Conservation (phyloP, 805 yeast species). For the Candida nemodendra region DNA sequence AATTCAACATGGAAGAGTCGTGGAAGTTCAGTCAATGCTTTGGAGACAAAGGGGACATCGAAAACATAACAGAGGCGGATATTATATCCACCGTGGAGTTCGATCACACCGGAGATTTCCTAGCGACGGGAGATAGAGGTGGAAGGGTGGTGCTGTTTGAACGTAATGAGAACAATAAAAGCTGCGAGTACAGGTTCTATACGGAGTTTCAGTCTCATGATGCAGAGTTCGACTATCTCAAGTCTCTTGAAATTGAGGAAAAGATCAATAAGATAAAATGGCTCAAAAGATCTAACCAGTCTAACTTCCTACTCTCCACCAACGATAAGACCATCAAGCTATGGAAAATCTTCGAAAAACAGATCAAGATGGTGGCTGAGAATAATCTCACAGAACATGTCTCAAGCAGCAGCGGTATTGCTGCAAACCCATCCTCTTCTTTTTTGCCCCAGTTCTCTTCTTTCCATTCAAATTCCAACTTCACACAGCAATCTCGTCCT, state of each 20-base stretch:
- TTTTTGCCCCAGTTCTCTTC: constrained; percentile 26
- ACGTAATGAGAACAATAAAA: constrained; percentile 71
- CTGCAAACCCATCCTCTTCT: constrained; percentile 12
- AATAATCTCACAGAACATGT: constrained; percentile 65
- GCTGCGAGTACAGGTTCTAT: constrained; percentile 90
- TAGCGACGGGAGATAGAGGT: constrained; percentile 98
- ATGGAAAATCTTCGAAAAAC: constrained; percentile 94
- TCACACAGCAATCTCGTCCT: constrained; percentile 18
- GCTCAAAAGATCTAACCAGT: constrained; percentile 84
- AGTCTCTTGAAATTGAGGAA: constrained; percentile 95
- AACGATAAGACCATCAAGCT: constrained; percentile 98
- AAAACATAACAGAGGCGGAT: constrained; percentile 93
- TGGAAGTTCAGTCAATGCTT: constrained; percentile 97
- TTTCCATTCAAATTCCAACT: constrained; percentile 26
- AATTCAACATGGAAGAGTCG: constrained; percentile 37
- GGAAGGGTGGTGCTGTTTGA: constrained; percentile 97
- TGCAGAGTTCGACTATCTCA: constrained; percentile 96
- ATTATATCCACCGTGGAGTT: constrained; percentile 96
- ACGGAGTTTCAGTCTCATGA: constrained; percentile 98
- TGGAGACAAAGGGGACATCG: constrained; percentile 98
- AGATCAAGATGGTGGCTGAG: constrained; percentile 87
- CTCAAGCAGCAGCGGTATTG: constrained; percentile 1
- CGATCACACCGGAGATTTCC: constrained; percentile 88
- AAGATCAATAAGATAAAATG: constrained; percentile 97
- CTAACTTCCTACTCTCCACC: constrained; percentile 87